These are phyloP conservation scores for Crithidia bombi DNA, from an alignment of 208 protist genomes.

Conservation along the genomic window DNA sequence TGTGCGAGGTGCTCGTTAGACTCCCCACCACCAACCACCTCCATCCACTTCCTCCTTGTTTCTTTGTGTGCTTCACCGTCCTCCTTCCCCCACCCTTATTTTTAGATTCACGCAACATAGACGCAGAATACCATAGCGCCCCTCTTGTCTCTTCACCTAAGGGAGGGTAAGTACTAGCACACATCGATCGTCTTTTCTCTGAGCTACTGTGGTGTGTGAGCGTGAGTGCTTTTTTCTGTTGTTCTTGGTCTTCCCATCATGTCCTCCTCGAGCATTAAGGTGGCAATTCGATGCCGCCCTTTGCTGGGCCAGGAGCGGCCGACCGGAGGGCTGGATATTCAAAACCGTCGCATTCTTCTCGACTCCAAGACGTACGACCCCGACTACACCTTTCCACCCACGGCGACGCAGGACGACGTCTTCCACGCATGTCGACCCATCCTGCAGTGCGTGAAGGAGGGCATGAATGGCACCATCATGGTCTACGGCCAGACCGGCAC, in stretches of 20 bases:
- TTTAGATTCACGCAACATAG: too few relatives aligned
- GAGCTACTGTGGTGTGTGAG: neutral
- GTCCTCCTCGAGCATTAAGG: slow-evolving; percentile 79
- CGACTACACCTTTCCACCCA: slow-evolving; percentile 78
- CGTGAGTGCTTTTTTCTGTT: slow-evolving; percentile 4
- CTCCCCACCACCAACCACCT: too few relatives aligned
- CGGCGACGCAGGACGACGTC: slow-evolving; percentile 83
- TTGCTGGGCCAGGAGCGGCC: slow-evolving; percentile 80
- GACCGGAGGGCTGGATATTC: slow-evolving; percentile 79
- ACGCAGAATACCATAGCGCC: too few relatives aligned
- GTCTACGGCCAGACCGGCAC: slow-evolving; percentile 90
- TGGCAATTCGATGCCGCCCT: slow-evolving; percentile 83
- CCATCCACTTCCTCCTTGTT: too few relatives aligned
- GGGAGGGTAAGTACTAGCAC: too few relatives aligned
- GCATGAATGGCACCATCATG: slow-evolving; percentile 86
- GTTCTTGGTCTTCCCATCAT: slow-evolving; percentile 2
- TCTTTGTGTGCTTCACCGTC: too few relatives aligned
- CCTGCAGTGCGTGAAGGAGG: slow-evolving; percentile 89
- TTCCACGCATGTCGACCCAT: slow-evolving; percentile 86
- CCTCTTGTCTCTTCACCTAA: too few relatives aligned
- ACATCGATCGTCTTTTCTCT: slow-evolving; percentile 20
- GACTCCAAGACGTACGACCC: slow-evolving; percentile 92
- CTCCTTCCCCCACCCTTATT: too few relatives aligned
- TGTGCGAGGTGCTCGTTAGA: too few relatives aligned
- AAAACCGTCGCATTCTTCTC: slow-evolving; percentile 80